Evolutionary conservation across 176 grass and related monocot species (phyloP), one percentile per base, ranked within the genome.

Genomic region (Cocos nucifera): DNA sequence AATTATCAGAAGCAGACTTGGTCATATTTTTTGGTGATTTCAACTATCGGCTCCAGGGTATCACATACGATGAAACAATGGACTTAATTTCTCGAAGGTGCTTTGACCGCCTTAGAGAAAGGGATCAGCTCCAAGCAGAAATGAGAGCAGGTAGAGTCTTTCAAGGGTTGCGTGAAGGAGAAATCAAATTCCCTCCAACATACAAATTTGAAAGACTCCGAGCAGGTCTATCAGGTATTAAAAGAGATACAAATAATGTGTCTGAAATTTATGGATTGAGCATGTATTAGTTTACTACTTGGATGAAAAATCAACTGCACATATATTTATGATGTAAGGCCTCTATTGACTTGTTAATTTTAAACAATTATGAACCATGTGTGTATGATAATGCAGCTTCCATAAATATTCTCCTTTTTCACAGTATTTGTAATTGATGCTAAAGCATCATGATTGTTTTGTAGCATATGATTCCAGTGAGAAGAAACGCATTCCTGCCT

Each of bases 21-120:
- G 67, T 88, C 65, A 69, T 97, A 25, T 97, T 97, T 85, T 75
- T 97, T 68, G 92, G 92, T 80, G 92, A 97, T 57, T 85, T 97
- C 22, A 97, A 97, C 75, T 97, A 97, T 69, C 80, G 92, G 21
- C 75, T 97, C 64, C 65, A 80, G 67, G 58, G 61, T 64, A 73
- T 90, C 39, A 77, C 92, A 15, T 97, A 90, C 73, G 92, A 97
- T 48, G 83, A 88, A 61, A 86, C 87, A 32, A 80, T 79, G 78
- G 63, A 56, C 17, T 80, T 91, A 24, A 65, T 97, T 73, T 88
- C 78, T 52, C 75, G 29, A 69, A 78, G 69, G 57, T 27, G 61
- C 61, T 90, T 90, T 80, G 83, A 88, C 44, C 66, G 53, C 58
- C 78, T 95, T 53, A 90, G 57, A 70, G 64, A 80, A 56, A 96